Conservation (phyloP, 2,329 filamentous ascomycete genomes). For the Colletotrichum acutatum region DNA sequence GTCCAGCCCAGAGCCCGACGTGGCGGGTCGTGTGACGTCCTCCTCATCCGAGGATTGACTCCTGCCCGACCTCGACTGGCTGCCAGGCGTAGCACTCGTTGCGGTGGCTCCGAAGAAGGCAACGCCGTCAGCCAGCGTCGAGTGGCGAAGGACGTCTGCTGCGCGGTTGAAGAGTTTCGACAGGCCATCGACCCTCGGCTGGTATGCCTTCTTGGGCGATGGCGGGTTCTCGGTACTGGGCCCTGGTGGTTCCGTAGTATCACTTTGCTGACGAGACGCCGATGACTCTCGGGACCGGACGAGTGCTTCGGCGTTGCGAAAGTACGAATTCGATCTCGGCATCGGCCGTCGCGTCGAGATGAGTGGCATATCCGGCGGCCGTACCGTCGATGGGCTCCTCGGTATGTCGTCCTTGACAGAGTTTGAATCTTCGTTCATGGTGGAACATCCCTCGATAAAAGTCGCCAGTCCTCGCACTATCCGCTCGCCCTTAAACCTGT, state of each 20-base stretch:
- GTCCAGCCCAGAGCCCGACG: constrained; percentile 39
- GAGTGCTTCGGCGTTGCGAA: not conserved
- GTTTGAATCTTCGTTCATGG: constrained; percentile 17
- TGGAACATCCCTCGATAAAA: constrained; percentile 63
- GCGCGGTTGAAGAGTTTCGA: constrained; percentile 42
- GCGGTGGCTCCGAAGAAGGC: constrained; percentile 45
- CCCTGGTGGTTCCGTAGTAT: not conserved
- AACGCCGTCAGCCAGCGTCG: constrained; percentile 45
- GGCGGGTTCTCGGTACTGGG: constrained; percentile 11
- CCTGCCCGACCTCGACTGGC: constrained; percentile 18
- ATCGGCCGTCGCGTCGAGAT: constrained; percentile 15
- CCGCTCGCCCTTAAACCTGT: constrained; percentile 62
- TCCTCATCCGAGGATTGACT: constrained; percentile 35
- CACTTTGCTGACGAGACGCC: not conserved
- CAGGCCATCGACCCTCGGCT: constrained; percentile 37
- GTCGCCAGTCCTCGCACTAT: constrained; percentile 65
- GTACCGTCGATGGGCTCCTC: constrained; percentile 9
- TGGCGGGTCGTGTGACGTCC: constrained; percentile 26
- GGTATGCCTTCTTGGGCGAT: not conserved
- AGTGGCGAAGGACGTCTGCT: constrained; percentile 43
- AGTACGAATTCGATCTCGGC: constrained; percentile 24
- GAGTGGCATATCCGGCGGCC: constrained; percentile 27
- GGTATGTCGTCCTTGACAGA: constrained; percentile 17
- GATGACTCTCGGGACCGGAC: constrained; percentile 1
- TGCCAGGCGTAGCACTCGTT: constrained; percentile 19